Evolutionary conservation across 2,329 filamentous ascomycete genomes (phyloP), one percentile per base, ranked within the genome.

Genomic region (Colletotrichum filicis): DNA sequence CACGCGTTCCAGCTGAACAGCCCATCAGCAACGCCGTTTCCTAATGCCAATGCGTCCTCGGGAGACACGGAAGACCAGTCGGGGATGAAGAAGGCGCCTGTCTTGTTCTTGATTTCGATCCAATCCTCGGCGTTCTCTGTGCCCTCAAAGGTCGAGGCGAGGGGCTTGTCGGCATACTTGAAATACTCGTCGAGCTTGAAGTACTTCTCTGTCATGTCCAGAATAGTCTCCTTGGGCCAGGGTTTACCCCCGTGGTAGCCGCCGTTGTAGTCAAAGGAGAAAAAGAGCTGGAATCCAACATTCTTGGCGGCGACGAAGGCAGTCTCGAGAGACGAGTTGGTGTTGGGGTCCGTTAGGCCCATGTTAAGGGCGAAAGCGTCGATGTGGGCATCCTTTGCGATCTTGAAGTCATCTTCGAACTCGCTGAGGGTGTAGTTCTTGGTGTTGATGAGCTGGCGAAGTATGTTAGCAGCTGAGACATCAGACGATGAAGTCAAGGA

Each of bases 341-440:
- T 74, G 24, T 68, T 42, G 1, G 53, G 59, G 24, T 74, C 72
- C 22, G 64, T 72, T 24, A 68, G 32, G 35, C 68, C 72, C 59
- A 74, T 72, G 49, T 74, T 74, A 22, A 74, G 72, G 22, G 68
- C 85, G 30, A 77, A 75, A 30, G 66, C 83, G 79, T 55, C 80
- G 67, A 49, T 79, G 49, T 83, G 83, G 24, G 82, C 82, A 14
- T 79, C 78, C 75, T 85, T 85, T 46, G 85, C 86, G 4, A 80
- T 82, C 65, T 80, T 77, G 83, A 87, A 87, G 68, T 87, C 86
- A 56, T 82, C 80, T 55, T 88, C 85, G 70, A 86, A 87, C 37
- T 87, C 85, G 8, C 77, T 74, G 37, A 85, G 77, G 66, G 79
- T 84, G 58, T 73, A 73, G 35, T 73, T 64, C 35, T 64, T 68